phyloP scores from a whole-genome alignment of 2,329 filamentous ascomycete genomes.

The Trichoderma pleuroti region DNA sequence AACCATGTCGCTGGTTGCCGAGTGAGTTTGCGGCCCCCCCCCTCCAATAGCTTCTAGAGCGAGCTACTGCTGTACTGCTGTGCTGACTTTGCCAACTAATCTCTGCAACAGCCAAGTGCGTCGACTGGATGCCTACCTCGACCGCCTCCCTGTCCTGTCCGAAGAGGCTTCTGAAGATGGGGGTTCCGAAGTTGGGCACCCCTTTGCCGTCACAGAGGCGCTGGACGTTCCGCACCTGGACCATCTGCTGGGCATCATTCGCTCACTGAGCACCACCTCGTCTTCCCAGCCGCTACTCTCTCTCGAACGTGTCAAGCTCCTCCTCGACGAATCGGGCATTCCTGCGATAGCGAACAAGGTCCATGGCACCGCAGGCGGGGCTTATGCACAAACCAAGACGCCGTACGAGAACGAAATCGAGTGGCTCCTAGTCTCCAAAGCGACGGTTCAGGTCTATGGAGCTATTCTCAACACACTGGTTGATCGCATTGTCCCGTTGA shows the following conservation, averaged over 20 bases:
- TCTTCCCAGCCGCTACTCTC: slow-evolving; percentile 61
- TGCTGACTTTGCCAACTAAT: background rate
- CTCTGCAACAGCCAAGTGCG: slow-evolving; percentile 51
- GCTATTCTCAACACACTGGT: slow-evolving; percentile 72
- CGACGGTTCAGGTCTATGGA: slow-evolving; percentile 86
- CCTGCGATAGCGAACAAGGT: slow-evolving; percentile 39
- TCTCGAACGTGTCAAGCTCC: slow-evolving; percentile 53
- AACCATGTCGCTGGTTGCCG: slow-evolving; percentile 46
- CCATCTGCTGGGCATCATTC: slow-evolving; percentile 65
- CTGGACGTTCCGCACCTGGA: slow-evolving; percentile 53
- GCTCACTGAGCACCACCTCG: slow-evolving; percentile 66
- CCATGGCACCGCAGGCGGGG: slow-evolving; percentile 31
- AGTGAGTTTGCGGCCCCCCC: slow-evolving; percentile 37
- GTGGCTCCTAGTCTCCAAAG: slow-evolving; percentile 89
- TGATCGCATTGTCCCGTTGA: slow-evolving; percentile 77
- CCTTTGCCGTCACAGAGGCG: slow-evolving; percentile 37
- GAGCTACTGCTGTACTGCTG: background rate
- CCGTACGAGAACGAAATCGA: slow-evolving; percentile 74
- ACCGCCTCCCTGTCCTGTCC: slow-evolving; percentile 50
- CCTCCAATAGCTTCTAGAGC: background rate
- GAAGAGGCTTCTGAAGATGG: slow-evolving; percentile 43
- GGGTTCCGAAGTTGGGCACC: slow-evolving; percentile 35
- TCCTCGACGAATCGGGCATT: slow-evolving; percentile 63
- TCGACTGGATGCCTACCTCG: slow-evolving; percentile 62
- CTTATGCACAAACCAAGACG: slow-evolving; percentile 34